These are phyloP conservation scores for Diaporthe destruens DNA, from an alignment of 2,329 filamentous ascomycete species.

Conservation along the genomic window DNA sequence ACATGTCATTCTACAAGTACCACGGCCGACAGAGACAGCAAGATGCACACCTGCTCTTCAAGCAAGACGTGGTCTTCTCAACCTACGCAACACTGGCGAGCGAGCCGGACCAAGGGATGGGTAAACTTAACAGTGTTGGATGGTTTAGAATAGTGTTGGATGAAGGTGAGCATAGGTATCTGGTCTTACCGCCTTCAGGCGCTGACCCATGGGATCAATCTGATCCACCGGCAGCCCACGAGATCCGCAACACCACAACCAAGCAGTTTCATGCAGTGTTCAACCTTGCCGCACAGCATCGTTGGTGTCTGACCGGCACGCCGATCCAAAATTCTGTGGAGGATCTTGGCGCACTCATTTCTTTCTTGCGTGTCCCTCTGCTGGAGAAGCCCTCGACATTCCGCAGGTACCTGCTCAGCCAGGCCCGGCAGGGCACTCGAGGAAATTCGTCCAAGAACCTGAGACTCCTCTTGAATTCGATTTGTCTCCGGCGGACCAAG, in stretches of 20 bases:
- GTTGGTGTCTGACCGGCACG: slow-evolving; percentile 68
- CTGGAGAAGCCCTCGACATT: slow-evolving; percentile 58
- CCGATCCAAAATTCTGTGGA: slow-evolving; percentile 67
- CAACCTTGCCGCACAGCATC: slow-evolving; percentile 56
- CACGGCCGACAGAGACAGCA: slow-evolving; percentile 35
- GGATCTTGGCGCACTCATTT: slow-evolving; percentile 64
- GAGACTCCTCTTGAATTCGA: slow-evolving; percentile 51
- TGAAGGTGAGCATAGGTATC: slow-evolving; percentile 54
- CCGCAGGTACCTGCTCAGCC: slow-evolving; percentile 57
- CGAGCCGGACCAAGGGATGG: slow-evolving; percentile 48
- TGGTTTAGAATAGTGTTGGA: slow-evolving; percentile 60
- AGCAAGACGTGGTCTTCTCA: slow-evolving; percentile 59
- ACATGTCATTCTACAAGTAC: neutral
- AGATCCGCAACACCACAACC: slow-evolving; percentile 62
- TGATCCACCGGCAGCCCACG: slow-evolving; percentile 55
- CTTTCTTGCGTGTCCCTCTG: slow-evolving; percentile 59
- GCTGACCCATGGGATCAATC: neutral
- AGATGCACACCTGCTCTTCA: slow-evolving; percentile 46
- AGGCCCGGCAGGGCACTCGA: slow-evolving; percentile 51
- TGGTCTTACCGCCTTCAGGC: neutral
- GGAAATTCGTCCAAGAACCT: slow-evolving; percentile 49
- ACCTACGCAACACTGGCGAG: slow-evolving; percentile 60
- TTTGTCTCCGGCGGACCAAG: slow-evolving; percentile 58
- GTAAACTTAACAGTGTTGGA: slow-evolving; percentile 50
- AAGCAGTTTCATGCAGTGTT: slow-evolving; percentile 57